Evolutionary conservation across 495 filamentous ascomycete genomes (phyloP).

Genomic region (Cercophora samala): DNA sequence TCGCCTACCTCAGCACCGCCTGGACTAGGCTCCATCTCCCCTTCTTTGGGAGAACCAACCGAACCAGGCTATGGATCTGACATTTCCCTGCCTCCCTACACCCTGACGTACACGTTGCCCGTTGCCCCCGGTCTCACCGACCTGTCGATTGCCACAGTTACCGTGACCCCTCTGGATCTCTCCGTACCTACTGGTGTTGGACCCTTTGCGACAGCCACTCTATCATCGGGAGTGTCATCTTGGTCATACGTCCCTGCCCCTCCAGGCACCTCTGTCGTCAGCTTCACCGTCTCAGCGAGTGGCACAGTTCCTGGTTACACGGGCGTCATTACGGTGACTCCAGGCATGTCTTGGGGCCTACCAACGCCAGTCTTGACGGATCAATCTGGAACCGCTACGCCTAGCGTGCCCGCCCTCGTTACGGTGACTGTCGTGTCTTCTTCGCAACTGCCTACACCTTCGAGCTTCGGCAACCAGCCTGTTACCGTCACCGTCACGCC

Average conservation of each 20-base stretch:
- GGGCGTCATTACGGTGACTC: constrained; percentile 2
- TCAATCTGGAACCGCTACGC: neutral
- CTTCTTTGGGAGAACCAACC: too few relatives aligned
- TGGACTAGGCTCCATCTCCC: neutral
- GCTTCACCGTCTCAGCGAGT: neutral
- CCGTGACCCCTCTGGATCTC: neutral
- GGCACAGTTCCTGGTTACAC: constrained; percentile 1
- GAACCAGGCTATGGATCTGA: neutral
- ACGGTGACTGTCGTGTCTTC: neutral
- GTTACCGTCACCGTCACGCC: neutral
- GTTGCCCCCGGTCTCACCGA: neutral
- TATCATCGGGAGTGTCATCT: neutral
- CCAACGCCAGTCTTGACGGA: neutral
- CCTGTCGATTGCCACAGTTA: neutral
- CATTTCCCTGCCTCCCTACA: neutral
- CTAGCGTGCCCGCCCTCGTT: neutral
- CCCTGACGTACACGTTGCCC: neutral
- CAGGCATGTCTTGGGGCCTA: neutral
- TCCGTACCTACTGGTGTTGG: neutral
- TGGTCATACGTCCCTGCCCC: neutral
- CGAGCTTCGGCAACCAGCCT: neutral
- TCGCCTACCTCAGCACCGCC: too few relatives aligned
- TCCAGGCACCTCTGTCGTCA: neutral
- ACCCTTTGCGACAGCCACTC: neutral
- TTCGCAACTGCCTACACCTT: neutral